Evolutionary conservation across 768 basidiomycete species (phyloP), one percentile per base, ranked within the genome.

Genomic region (Lactifluus pinguis): DNA sequence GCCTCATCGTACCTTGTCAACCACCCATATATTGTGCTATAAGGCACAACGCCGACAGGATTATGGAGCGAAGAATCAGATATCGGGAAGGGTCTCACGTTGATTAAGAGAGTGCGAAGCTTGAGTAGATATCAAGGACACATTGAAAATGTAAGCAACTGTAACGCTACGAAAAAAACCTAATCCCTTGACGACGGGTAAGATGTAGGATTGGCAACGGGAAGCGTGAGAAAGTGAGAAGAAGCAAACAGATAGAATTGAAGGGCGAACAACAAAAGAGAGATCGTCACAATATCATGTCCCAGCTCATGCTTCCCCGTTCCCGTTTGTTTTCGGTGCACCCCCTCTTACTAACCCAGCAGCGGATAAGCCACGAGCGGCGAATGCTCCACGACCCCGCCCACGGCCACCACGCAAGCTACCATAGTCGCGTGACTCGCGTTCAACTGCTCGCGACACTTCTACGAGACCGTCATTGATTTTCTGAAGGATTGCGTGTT

Each of bases 381-480:
- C 84, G 67, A 77, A 90, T 2, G 81, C 82, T 13, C 79, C 74
- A 6, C 76, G 68, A 19, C 80, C 80, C 21, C 82, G 79, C 30
- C 85, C 77, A 2, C 86, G 78, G 15, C 82, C 77, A 21, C 82
- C 76, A 15, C 69, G 66, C 21, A 25, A 62, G 19, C 62, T 61
- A 10, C 70, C 74, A 52, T 57, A 66, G 0, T 66, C 53, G 36
- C 71, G 71, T 25, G 70, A 71, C 49, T 78, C 78, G 60, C 75
- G 76, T 55, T 82, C 87, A n/a, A 79, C 19, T 47, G 45, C 88
- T 66, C 87, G 81, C 69, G 83, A 85, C 32, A 91, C 82, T 65
- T 88, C 85, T 2, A 86, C 83, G 0, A 74, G 68, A 0, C 69
- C 76, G 52, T 87, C 89, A 47, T 86, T 83, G 38, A 92, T 75